Percentiles rank a stretch among this genome's conserved stretches.
Evolutionary conservation across 768 basidiomycete species (phyloP).

Genomic region (Amanita inopinata): DNA sequence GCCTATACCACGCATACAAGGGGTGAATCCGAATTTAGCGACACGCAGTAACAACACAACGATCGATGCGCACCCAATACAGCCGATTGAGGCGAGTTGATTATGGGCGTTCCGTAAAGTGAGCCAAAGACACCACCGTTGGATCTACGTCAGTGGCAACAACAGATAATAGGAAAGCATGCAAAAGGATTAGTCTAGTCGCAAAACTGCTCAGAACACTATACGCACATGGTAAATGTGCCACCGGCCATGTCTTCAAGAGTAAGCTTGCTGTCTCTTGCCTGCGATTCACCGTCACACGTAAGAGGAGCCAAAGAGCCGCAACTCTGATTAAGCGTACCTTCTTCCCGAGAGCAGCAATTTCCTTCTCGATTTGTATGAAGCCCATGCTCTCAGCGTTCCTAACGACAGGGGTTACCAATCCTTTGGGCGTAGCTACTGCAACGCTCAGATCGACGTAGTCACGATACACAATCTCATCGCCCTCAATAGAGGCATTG

Average conservation of each 20-base stretch:
- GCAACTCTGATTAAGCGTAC: slow-evolving; percentile 20
- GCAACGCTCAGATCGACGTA: slow-evolving; percentile 93
- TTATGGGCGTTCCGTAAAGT: slow-evolving; percentile 96
- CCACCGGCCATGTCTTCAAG: slow-evolving; percentile 98
- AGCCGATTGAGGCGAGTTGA: slow-evolving; percentile 92
- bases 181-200: not conserved
- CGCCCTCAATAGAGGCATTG: slow-evolving; percentile 91
- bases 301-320: slow-evolving; percentile 5
- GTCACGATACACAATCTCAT: slow-evolving; percentile 87
- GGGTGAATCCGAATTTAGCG: not conserved
- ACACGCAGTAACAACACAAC: slow-evolving; percentile 7
- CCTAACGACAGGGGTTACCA: slow-evolving; percentile 92
- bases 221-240: slow-evolving; percentile 90
- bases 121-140: slow-evolving; percentile 99
- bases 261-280: slow-evolving; percentile 86
- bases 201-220: not conserved
- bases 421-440: slow-evolving; percentile 93
- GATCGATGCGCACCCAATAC: slow-evolving; percentile 56
- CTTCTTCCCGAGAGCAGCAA: slow-evolving; percentile 87
- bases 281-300: slow-evolving; percentile 29
- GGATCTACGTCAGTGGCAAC: slow-evolving; percentile 43
- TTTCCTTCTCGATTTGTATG: slow-evolving; percentile 88
- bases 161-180: not conserved
- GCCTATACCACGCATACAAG: slow-evolving; percentile 27
- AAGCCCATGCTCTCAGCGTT: slow-evolving; percentile 85